Conservation (phyloP, 805 yeast species). For the Brettanomyces anomalus region DNA sequence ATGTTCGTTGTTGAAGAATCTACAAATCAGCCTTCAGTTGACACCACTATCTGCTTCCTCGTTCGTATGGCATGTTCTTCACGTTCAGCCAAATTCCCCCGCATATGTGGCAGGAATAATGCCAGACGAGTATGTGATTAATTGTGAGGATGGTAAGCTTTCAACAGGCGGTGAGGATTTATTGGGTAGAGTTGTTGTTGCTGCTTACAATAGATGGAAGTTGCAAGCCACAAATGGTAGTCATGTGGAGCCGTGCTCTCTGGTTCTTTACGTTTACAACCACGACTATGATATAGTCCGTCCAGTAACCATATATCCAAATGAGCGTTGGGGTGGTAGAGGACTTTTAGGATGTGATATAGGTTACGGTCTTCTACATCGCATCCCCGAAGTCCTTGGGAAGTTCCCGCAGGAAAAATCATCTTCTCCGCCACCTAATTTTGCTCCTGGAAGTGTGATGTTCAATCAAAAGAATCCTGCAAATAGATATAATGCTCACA, state of each 20-base stretch:
- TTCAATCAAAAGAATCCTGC: conserved; percentile 7
- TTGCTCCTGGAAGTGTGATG: conserved; percentile 19
- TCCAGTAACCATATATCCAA: conserved; percentile 73
- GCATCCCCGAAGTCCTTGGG: conserved; percentile 48
- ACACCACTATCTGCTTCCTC: conserved; percentile 69
- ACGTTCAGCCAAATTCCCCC: conserved; percentile 66
- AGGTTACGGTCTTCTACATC: conserved; percentile 83
- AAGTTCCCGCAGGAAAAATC: not conserved
- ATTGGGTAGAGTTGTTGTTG: conserved; percentile 55
- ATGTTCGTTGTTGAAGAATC: conserved; percentile 16
- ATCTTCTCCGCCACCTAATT: conserved; percentile 5
- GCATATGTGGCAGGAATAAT: conserved; percentile 76
- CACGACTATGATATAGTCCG: conserved; percentile 79
- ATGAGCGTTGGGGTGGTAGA: conserved; percentile 71
- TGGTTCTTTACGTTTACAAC: conserved; percentile 71
- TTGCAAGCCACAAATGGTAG: conserved; percentile 7
- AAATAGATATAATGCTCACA: too few species aligned
- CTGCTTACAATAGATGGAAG: conserved; percentile 29
- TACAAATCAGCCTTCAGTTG: conserved; percentile 70
- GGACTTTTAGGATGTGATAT: conserved; percentile 91
- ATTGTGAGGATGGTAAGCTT: conserved; percentile 77
- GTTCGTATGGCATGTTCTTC: conserved; percentile 79
- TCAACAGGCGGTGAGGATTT: conserved; percentile 83
- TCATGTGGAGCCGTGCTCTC: conserved; percentile 18
- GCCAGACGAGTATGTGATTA: conserved; percentile 85